These are phyloP conservation scores for Lactarius pseudohatsudake DNA, from an alignment of 768 basidiomycete species.

Conservation along the genomic window DNA sequence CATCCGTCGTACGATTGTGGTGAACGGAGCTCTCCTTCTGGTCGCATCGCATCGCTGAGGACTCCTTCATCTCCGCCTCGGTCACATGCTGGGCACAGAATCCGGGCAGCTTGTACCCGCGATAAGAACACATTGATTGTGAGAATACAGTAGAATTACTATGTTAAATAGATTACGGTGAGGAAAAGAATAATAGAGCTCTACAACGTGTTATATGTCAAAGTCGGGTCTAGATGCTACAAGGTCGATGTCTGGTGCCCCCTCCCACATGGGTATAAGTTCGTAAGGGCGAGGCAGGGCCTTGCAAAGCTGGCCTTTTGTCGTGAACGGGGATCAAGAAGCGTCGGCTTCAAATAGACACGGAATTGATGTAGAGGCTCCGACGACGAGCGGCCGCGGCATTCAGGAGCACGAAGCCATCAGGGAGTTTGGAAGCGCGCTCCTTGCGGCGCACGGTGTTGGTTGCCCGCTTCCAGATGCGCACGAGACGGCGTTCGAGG, in stretches of 20 bases:
- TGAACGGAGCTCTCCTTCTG: neutral
- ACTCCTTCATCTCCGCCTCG: too few species aligned
- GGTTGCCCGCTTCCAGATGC: constrained; percentile 63
- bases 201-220: neutral
- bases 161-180: neutral
- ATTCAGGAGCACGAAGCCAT: constrained; percentile 64
- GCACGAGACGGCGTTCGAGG: constrained; percentile 58
- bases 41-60: neutral
- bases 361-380: constrained; percentile 29
- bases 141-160: neutral
- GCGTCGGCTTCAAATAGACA: neutral
- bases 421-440: constrained; percentile 53
- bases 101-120: neutral
- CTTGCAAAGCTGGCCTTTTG: neutral
- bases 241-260: neutral
- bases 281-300: neutral
- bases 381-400: constrained; percentile 49
- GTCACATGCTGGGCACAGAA: neutral
- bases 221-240: neutral
- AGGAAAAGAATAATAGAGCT: neutral
- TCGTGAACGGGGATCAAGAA: neutral
- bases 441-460: constrained; percentile 50
- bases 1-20: neutral
- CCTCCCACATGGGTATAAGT: neutral
- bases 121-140: neutral